These are phyloP conservation scores for Solanum verrucosum DNA, from an alignment of 257 asterid species.

Conservation along the genomic window DNA sequence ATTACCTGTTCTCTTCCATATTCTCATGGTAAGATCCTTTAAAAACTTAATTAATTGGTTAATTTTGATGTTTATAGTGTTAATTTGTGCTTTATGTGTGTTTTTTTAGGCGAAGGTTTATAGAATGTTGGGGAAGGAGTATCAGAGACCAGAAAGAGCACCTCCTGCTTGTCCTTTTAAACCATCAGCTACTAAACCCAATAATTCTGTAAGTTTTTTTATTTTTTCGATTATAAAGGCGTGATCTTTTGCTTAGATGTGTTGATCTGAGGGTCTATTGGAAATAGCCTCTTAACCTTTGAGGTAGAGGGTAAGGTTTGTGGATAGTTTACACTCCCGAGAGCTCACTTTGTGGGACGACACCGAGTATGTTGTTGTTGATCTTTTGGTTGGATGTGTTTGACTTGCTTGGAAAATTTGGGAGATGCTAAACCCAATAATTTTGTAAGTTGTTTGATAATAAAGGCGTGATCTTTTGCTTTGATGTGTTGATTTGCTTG, in stretches of 20 bases:
- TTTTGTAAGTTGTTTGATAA: not conserved
- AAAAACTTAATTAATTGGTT: not conserved
- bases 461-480: not conserved
- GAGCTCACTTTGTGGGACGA: not conserved
- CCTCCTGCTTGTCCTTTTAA: conserved; percentile 86
- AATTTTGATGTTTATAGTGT: not conserved
- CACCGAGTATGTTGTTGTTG: not conserved
- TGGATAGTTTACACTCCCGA: not conserved
- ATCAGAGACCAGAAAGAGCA: conserved; percentile 73
- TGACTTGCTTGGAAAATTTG: not conserved
- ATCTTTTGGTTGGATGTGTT: not conserved
- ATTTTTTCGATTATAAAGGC: not conserved
- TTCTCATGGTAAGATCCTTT: conserved; percentile 43
- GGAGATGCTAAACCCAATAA: not conserved
- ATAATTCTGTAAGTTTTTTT: conserved; percentile 48
- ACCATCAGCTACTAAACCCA: conserved; percentile 42
- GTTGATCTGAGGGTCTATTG: not conserved
- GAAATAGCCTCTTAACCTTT: not conserved
- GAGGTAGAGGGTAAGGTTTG: not conserved
- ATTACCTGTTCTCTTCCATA: conserved; percentile 71
- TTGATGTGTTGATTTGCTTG: not conserved
- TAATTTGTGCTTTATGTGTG: not conserved
- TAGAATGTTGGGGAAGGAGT: conserved; percentile 79
- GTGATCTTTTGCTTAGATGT: not conserved
- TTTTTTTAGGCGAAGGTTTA: conserved; percentile 57